Percentiles rank a stretch among this genome's conserved stretches.
Evolutionary conservation across 1,139 yeast species (phyloP).

Genomic region (Lodderomyces metapsilosis): DNA sequence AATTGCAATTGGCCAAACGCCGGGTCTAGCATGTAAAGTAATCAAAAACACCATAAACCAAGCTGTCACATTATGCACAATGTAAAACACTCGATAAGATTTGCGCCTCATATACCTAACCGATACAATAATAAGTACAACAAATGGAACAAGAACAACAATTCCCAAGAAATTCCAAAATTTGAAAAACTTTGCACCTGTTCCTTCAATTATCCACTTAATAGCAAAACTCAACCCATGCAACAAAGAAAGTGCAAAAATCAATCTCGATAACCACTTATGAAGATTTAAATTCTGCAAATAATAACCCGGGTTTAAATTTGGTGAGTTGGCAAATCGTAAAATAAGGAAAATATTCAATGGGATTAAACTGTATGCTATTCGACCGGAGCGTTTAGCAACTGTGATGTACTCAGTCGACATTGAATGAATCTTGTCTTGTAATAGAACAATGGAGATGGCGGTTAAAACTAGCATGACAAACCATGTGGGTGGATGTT

Average conservation of each 20-base stretch:
- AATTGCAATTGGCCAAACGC: constrained; percentile 26
- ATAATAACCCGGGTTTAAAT: constrained; percentile 56
- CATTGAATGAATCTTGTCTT: constrained; percentile 22
- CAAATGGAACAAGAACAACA: constrained; percentile 42
- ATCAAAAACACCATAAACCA: constrained; percentile 31
- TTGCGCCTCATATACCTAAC: constrained; percentile 32
- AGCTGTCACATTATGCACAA: constrained; percentile 33
- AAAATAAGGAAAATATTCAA: constrained; percentile 59
- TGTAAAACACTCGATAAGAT: constrained; percentile 32
- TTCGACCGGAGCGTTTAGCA: constrained; percentile 51
- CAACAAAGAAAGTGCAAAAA: constrained; percentile 47
- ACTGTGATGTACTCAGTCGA: constrained; percentile 22
- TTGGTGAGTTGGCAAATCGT: constrained; percentile 43
- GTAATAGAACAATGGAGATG: constrained; percentile 20
- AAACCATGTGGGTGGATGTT: constrained; percentile 27
- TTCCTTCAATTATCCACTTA: constrained; percentile 43
- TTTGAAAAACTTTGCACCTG: constrained; percentile 39
- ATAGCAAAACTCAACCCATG: constrained; percentile 60
- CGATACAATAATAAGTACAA: constrained; percentile 53
- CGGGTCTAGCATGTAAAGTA: constrained; percentile 44
- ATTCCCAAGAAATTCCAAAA: constrained; percentile 63
- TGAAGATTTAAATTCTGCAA: constrained; percentile 59
- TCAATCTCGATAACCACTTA: constrained; percentile 76
- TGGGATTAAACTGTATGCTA: constrained; percentile 67
- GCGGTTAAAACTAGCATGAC: constrained; percentile 32